Evolutionary conservation across 345 rosid genomes (phyloP).

Genomic region (Draba incana): DNA sequence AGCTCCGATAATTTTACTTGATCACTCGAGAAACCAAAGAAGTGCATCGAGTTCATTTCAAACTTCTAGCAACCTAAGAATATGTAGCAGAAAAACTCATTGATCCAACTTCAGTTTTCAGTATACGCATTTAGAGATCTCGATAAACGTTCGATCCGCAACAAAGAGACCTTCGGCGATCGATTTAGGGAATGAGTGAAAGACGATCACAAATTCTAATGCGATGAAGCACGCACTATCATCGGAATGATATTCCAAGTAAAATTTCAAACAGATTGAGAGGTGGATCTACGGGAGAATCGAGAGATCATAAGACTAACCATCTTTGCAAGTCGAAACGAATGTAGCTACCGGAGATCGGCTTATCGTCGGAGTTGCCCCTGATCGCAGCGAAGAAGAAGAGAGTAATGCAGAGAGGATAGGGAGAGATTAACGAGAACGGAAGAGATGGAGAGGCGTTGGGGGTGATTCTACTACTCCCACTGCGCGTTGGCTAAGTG

Average conservation of each 20-base stretch:
- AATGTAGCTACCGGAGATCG: slow-evolving; percentile 24
- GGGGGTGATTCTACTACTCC: background rate
- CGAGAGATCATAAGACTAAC: slow-evolving; percentile 24
- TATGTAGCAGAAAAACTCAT: background rate
- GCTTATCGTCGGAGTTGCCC: slow-evolving; percentile 5
- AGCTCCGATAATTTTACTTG: background rate
- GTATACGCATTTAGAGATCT: background rate
- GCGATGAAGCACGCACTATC: background rate
- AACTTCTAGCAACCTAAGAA: background rate
- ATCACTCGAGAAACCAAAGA: background rate
- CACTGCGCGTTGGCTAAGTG: slow-evolving; percentile 3
- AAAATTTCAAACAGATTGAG: slow-evolving; percentile 3
- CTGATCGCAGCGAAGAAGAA: slow-evolving; percentile 22
- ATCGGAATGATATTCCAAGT: background rate
- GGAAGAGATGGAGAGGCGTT: background rate
- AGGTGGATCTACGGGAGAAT: slow-evolving; percentile 16
- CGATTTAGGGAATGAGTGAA: background rate
- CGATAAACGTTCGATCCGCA: background rate
- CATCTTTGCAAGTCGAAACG: slow-evolving; percentile 34
- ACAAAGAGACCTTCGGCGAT: background rate
- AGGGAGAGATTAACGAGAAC: too few relatives aligned
- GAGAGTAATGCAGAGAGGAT: slow-evolving; percentile 16
- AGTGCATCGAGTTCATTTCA: slow-evolving; percentile 2
- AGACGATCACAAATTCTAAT: background rate
- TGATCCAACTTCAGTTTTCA: background rate